Conservation (phyloP, 2,329 filamentous ascomycete genomes). For the Fusarium drepaniforme region DNA sequence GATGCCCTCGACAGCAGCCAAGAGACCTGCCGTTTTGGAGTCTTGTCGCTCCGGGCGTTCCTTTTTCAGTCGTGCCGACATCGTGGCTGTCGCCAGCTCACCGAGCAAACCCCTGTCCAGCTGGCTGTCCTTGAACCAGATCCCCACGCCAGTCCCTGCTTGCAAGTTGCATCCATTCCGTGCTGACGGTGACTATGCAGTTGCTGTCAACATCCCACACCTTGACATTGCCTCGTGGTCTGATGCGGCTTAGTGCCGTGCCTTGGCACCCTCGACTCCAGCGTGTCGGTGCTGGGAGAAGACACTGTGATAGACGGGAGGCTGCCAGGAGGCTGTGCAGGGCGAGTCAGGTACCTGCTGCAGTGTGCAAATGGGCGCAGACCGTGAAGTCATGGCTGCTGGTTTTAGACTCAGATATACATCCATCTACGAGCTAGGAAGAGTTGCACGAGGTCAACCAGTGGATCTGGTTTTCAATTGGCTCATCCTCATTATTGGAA, state of each 20-base stretch:
- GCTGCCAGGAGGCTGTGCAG: slow-evolving; percentile 1
- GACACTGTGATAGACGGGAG: slow-evolving; percentile 14
- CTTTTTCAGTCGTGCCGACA: slow-evolving; percentile 17
- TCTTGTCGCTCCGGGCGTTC: slow-evolving; percentile 6
- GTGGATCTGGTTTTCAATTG: not conserved
- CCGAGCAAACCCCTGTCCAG: slow-evolving; percentile 24
- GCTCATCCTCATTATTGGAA: not conserved
- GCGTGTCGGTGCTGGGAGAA: slow-evolving; percentile 18
- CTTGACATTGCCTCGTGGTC: slow-evolving; percentile 1
- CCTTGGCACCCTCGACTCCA: slow-evolving; percentile 18
- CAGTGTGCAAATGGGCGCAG: slow-evolving; percentile 7
- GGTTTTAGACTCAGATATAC: slow-evolving; percentile 11
- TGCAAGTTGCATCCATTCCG: slow-evolving; percentile 4
- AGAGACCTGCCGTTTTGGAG: slow-evolving; percentile 13
- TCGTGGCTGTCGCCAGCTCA: slow-evolving; percentile 11
- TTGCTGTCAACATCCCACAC: slow-evolving; percentile 1
- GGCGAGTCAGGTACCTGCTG: slow-evolving; percentile 31
- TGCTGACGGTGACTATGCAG: slow-evolving; percentile 3
- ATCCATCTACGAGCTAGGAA: not conserved
- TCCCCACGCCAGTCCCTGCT: slow-evolving; percentile 13
- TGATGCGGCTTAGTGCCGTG: slow-evolving; percentile 9
- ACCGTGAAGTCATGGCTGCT: slow-evolving; percentile 4
- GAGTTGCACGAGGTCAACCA: slow-evolving; percentile 9
- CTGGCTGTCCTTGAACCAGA: slow-evolving; percentile 17
- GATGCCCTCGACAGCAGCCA: slow-evolving; percentile 26